Evolutionary conservation across 805 yeast genomes (phyloP), one percentile per base, ranked within the genome.

Genomic region (Yarrowia osloensis): DNA sequence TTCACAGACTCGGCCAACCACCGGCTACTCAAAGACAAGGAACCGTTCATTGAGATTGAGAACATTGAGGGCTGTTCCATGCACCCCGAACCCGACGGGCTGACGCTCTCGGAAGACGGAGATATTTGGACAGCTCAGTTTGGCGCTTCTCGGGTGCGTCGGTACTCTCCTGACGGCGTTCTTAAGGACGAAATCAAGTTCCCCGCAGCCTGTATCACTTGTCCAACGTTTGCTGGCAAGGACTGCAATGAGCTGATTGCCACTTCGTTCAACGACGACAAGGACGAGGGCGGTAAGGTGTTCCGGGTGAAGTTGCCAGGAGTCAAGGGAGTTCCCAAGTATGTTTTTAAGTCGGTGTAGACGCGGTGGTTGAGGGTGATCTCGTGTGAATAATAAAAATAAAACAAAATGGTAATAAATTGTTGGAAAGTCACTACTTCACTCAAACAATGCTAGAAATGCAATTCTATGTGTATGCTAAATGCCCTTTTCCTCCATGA

Each of bases 41-140:
- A 72, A n/a, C 74, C 74, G 24, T 81, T 81, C 69, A 77, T 86
- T 62, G 76, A 80, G 17, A 71, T 81, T 31, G 66, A 46, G 15
- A 17, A 29, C n/a, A 44, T 61, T 5, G 54, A 21, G 8, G 70
- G 68, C 5, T 67, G 71, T 31, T 37, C 35, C 12, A 57, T 59
- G 37, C 49, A 40, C 37, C 70, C 68, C 9, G 95, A 86, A 71
- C 97, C 97, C 0, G 98, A 92, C 75, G 98, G 98, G 22, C 81
- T 89, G 70, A 80, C 87, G 28, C 77, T 89, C 70, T 85, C 89
- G 47, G 76, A 72, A 4, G 74, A 75, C 24, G 87, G 85, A 9
- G 80, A 83, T 65, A 73, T 92, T 44, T 89, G 84, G 77, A 79
- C 86, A 5, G 89, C 96, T 0, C 84, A 89, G 13, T 91, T 88